phyloP scores from a whole-genome alignment of 1,284 basidiomycete species.

The Mycosarcoma maydis region DNA sequence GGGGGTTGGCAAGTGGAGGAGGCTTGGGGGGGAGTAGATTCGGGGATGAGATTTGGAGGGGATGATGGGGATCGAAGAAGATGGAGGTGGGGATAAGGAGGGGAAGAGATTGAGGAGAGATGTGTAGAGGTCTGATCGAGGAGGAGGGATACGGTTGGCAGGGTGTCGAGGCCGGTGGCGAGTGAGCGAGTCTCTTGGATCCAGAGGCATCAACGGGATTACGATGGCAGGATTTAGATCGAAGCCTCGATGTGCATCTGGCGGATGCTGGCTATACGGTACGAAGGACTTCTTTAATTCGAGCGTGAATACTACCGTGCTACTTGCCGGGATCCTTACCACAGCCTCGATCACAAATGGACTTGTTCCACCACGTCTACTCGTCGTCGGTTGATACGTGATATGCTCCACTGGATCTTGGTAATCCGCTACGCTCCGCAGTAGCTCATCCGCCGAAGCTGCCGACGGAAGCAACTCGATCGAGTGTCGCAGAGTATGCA shows the following conservation, averaged over 20 bases:
- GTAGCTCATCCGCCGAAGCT: constrained; percentile 23
- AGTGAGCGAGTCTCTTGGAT: constrained; percentile 4
- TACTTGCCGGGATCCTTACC: constrained; percentile 74
- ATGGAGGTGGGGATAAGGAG: not conserved
- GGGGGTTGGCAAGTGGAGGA: constrained; percentile 91
- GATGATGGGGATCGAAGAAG: not conserved
- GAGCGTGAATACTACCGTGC: constrained; percentile 75
- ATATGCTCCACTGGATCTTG: constrained; percentile 37
- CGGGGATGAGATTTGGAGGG: constrained; percentile 8
- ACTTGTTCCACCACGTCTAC: constrained; percentile 11
- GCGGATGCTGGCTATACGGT: constrained; percentile 92
- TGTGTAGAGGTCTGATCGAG: too few relatives aligned
- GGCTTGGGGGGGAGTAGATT: constrained; percentile 81
- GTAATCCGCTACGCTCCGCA: constrained; percentile 48
- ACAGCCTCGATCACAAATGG: constrained; percentile 71
- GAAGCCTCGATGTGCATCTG: constrained; percentile 93
- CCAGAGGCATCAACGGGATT: constrained; percentile 67
- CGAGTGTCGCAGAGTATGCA: constrained; percentile 78
- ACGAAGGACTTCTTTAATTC: constrained; percentile 86
- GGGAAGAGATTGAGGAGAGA: too few relatives aligned
- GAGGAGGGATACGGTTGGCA: not conserved
- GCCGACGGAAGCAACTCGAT: constrained; percentile 9
- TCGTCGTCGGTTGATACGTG: constrained; percentile 41
- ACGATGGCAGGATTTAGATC: constrained; percentile 77
- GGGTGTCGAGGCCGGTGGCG: not conserved